Evolutionary conservation across 306 rosid genomes (phyloP).

Genomic region (Pyrus pyrifolia): DNA sequence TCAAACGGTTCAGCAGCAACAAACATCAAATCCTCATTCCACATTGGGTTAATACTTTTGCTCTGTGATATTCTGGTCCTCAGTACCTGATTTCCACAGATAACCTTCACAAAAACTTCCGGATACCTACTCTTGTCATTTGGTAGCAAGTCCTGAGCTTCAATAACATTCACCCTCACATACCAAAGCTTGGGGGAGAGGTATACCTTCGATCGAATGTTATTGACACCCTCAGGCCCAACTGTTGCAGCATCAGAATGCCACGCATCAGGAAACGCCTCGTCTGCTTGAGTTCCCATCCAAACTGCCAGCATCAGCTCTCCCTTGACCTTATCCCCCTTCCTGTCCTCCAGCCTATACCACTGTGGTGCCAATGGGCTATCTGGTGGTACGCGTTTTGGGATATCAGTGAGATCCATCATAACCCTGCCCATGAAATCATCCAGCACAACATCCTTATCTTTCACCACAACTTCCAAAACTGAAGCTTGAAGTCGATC

Average conservation of each 20-base stretch:
- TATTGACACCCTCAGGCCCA: slow-evolving; percentile 56
- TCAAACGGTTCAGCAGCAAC: slow-evolving; percentile 85
- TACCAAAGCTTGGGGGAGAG: slow-evolving; percentile 92
- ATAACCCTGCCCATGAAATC: slow-evolving; percentile 62
- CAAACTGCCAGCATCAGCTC: slow-evolving; percentile 93
- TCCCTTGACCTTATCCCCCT: slow-evolving; percentile 58
- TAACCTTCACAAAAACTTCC: slow-evolving; percentile 64
- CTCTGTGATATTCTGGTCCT: slow-evolving; percentile 60
- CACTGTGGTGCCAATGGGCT: slow-evolving; percentile 92
- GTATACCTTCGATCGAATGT: slow-evolving; percentile 75
- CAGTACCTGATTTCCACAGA: slow-evolving; percentile 48
- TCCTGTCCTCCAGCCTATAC: slow-evolving; percentile 69
- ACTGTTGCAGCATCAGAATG: slow-evolving; percentile 86
- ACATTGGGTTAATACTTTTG: slow-evolving; percentile 61
- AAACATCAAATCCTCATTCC: slow-evolving; percentile 89
- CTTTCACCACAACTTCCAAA: slow-evolving; percentile 74
- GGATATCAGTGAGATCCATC: slow-evolving; percentile 68
- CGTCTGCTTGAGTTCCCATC: slow-evolving; percentile 99
- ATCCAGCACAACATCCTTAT: slow-evolving; percentile 71
- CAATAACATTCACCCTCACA: slow-evolving; percentile 80
- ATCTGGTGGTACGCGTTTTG: slow-evolving; percentile 80
- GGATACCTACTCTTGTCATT: slow-evolving; percentile 66
- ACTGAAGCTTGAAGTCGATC: slow-evolving; percentile 78
- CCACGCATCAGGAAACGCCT: slow-evolving; percentile 91
- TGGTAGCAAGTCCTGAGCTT: slow-evolving; percentile 77